A percentile compares a stretch with the other conserved stretches of the same genome.
Evolutionary conservation across 179 eudicot genomes (phyloP).

Genomic region (Beta macrorhiza): DNA sequence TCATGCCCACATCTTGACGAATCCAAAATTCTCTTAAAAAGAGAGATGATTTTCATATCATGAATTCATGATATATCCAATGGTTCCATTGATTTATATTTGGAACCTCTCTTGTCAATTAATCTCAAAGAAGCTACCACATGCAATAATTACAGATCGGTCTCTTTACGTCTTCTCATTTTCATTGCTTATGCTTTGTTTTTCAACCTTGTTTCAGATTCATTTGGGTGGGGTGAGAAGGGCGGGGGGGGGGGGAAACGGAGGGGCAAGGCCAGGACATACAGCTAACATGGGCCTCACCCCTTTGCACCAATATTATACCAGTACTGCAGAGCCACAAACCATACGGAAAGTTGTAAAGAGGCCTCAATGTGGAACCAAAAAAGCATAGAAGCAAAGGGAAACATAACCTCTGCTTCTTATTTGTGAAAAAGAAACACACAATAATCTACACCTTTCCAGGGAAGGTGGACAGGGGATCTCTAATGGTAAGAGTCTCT

Average conservation of each 20-base stretch:
- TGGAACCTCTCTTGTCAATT: background rate
- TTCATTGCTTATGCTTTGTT: background rate
- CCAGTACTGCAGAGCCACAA: background rate
- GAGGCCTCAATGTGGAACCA: background rate
- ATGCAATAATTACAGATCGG: background rate
- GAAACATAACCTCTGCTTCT: background rate
- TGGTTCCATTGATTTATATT: background rate
- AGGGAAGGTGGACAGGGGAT: background rate
- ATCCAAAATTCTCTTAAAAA: background rate
- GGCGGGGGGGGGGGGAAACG: background rate
- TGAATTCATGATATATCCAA: background rate
- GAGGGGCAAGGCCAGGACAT: background rate
- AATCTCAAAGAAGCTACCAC: background rate
- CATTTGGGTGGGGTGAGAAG: background rate
- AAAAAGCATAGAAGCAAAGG: background rate
- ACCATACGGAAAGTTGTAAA: background rate
- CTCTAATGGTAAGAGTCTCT: background rate
- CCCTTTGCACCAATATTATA: background rate
- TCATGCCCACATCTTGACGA: background rate
- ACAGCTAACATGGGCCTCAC: background rate
- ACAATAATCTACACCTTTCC: background rate
- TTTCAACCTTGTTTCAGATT: background rate
- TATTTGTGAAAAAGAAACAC: background rate
- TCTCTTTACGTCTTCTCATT: background rate
- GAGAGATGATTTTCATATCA: background rate